phyloP scores from a whole-genome alignment of 176 grass and related monocot species.

The Coix lacrymajobi region DNA sequence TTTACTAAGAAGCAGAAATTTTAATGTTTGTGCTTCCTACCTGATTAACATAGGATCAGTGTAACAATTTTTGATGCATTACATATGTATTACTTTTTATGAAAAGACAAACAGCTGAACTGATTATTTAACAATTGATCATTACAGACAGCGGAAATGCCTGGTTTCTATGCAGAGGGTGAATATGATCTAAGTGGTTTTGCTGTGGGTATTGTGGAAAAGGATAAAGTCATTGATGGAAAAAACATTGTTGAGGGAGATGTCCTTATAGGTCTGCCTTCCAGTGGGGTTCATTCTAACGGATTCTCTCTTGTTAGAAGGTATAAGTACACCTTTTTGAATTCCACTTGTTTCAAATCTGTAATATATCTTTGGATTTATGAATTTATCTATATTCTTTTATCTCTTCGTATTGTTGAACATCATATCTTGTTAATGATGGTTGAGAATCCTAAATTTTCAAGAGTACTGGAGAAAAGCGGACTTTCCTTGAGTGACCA shows the following conservation, averaged over 20 bases:
- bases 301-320: not conserved
- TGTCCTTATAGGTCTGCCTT: not conserved
- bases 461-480: not conserved
- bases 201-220: not conserved
- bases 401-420: not conserved
- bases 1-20: not conserved
- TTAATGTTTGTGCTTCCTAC: not conserved
- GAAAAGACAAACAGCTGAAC: too few species aligned
- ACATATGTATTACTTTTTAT: too few species aligned
- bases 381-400: not conserved
- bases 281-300: not conserved
- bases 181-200: not conserved
- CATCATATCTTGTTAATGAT: not conserved
- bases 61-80: not conserved
- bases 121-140: too few species aligned
- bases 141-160: too few species aligned
- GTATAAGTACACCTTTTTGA: not conserved
- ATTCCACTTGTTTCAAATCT: not conserved
- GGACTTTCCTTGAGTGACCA: not conserved
- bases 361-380: not conserved
- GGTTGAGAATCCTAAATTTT: not conserved
- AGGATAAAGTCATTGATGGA: not conserved
- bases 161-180: not conserved
- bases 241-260: not conserved
- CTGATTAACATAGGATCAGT: too few species aligned